Percentiles rank a stretch among this genome's conserved stretches.
Conservation (phyloP, 352 stramenopile species). For the Pythium diclinum region DNA sequence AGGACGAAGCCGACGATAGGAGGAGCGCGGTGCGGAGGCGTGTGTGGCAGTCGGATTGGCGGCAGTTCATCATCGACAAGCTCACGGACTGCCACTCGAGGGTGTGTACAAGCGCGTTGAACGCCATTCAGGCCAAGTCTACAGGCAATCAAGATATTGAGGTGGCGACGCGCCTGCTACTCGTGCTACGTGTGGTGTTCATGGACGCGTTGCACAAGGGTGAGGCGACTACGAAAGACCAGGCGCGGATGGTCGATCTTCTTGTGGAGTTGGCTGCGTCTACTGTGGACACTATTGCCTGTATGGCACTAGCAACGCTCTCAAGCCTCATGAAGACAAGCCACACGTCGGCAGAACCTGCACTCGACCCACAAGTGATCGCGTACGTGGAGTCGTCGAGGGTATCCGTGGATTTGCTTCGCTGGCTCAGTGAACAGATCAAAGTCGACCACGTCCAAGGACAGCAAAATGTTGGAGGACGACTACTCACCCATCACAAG, state of each 20-base stretch:
- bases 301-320: conserved; percentile 9
- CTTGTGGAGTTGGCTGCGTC: conserved; percentile 9
- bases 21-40: conserved; percentile 8
- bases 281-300: conserved; percentile 9
- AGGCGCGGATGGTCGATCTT: conserved; percentile 12
- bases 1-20: neutral
- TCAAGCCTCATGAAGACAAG: neutral
- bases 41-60: conserved; percentile 25
- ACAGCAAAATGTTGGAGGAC: neutral
- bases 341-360: neutral
- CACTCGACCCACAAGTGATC: conserved; percentile 27
- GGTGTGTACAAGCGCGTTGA: neutral
- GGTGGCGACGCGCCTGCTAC: conserved; percentile 3
- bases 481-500: neutral
- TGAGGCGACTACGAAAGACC: conserved; percentile 8
- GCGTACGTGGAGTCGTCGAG: conserved; percentile 67
- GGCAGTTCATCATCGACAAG: conserved; percentile 24
- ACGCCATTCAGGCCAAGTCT: neutral
- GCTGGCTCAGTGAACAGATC: conserved; percentile 53
- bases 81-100: conserved; percentile 20
- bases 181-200: conserved; percentile 15
- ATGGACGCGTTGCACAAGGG: neutral
- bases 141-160: neutral
- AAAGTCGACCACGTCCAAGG: neutral
- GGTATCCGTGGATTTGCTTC: conserved; percentile 50